Evolutionary conservation across 495 filamentous ascomycete genomes (phyloP), one percentile per base, ranked within the genome.

Genomic region (Penicillium fimorum): DNA sequence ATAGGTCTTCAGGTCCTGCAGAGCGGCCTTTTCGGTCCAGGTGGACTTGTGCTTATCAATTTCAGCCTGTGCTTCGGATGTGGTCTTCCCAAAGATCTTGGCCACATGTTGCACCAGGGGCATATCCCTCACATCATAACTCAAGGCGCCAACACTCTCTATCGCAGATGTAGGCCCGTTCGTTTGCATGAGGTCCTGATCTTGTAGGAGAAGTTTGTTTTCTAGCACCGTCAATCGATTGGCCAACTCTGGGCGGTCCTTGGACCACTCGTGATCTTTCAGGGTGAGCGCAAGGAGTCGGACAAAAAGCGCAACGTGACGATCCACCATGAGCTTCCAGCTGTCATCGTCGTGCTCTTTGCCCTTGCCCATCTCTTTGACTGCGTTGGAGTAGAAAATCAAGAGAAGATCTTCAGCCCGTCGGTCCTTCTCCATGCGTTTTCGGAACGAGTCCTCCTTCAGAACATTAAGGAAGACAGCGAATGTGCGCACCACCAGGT

Each of bases 91-190:
- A 68, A 97, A 99, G 51, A 96, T 88, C 53, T 80, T 86, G 42
- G 86, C 84, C 24, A 97, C 93, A 47, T 85, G 80, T 67, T 92
- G 87, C 27, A 96, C 95, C 70, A 97, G 81, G 20, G 85, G 86
- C 95, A 99, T 99, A 66, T 99, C 95, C 74, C 92, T 96, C 48
- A 97, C 86, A 69, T 96, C 87, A 66, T 96, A 91, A 68, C 85
- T 94, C 45, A 94, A 69, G 2, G 92, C 90, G 10, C 89, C 84
- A 29, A 87, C 78, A 8, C 90, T 89, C 67, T 96, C 92, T 29
- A 90, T 82, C 15, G 82, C 82, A 30, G 82, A 80, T 15, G 74
- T 62, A 47, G 81, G 76, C 46, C 82, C 76, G 62, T 77, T 89
- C 55, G 69, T 74, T 65, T 78, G 68, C 50, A 78, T 74, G 25